Percentiles rank a stretch among this genome's conserved stretches.
Evolutionary conservation across 129 eudicot genomes (phyloP).

Genomic region (Chrysanthemum seticuspe): DNA sequence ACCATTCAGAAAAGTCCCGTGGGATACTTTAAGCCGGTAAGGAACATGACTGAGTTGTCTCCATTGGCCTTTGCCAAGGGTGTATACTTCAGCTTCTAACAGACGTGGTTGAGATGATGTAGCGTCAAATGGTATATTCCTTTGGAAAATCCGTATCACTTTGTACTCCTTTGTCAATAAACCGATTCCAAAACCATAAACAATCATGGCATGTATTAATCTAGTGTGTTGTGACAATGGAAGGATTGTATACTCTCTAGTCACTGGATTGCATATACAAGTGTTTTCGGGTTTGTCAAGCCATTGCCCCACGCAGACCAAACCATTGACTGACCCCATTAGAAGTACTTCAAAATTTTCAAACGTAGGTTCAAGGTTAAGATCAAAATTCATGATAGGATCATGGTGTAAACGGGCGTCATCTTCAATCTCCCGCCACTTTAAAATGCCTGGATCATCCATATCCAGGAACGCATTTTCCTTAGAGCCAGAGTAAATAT

Average conservation of each 20-base stretch:
- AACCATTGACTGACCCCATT: conserved; percentile 42
- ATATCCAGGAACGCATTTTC: no score
- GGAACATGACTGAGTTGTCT: conserved; percentile 26
- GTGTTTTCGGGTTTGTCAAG: neutral
- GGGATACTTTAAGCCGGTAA: neutral
- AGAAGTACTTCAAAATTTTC: neutral
- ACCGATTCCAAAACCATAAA: conserved; percentile 32
- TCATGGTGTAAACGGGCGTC: no score
- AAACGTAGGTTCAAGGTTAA: neutral
- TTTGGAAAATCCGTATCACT: conserved; percentile 32
- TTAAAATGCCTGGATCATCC: no score
- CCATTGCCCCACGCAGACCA: conserved; percentile 34
- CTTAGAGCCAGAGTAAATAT: no score
- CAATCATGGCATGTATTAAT: neutral
- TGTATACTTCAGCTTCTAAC: conserved; percentile 40
- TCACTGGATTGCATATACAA: conserved; percentile 10
- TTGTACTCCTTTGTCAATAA: conserved; percentile 19
- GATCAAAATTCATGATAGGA: neutral
- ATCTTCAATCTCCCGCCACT: no score
- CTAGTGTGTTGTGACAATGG: no score
- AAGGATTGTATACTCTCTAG: no score
- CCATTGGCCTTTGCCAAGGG: conserved; percentile 47
- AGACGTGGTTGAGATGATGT: neutral
- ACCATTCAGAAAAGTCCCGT: conserved; percentile 26
- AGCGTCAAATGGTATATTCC: neutral